Base-by-base conservation (phyloP, 257 asterid genomes). In the Nicotiana noctiflora region DNA sequence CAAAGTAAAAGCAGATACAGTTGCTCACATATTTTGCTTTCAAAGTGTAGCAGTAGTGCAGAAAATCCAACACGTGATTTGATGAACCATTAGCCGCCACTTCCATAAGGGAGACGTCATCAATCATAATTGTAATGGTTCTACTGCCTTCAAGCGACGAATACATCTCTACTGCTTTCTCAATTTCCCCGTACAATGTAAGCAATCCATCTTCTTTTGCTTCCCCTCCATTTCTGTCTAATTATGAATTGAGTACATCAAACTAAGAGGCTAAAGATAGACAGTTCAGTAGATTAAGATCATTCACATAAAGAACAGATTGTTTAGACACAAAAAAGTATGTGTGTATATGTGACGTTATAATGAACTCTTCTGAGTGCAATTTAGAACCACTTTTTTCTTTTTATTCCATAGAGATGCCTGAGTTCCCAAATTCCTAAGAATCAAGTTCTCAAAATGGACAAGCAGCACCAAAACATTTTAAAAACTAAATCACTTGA, bases 31-130 rank as follows among this genome's bases (percentile, higher is more conserved):
- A 91, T 87, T 94, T 92, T n/a, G 92, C 79, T 78, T 91, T 89
- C 83, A 96, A 85, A 79, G 91, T 89, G 84, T 57, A 79, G 90
- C 97, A 94, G 86, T 92, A 94, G 82, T 86, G 97, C 82, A 96
- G 85, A 88, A 96, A 96, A 88, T 93, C 92, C 44, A 90, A 89
- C 82, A 90, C 97, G 49, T 88, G 86, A 85, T 90, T 88, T 49
- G 93, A 87, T 7, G 85, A 90, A 80, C 97, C 96, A 70, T 87
- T 84, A 37, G 91, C 91, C 76, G 90, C 96, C 81, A 92, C 92
- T 91, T 96, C 98, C 94, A 96, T 81, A 10, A 92, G 96, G 60
- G 99, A 94, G 66, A 90, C 81, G 81, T 96, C 97, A 81, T 96
- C 99, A 79, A 94, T 90, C 78, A 96, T 86, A 68, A 96, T 53